phyloP scores from a whole-genome alignment of 2,329 filamentous ascomycete genomes.

The Metarhizium rileyi region DNA sequence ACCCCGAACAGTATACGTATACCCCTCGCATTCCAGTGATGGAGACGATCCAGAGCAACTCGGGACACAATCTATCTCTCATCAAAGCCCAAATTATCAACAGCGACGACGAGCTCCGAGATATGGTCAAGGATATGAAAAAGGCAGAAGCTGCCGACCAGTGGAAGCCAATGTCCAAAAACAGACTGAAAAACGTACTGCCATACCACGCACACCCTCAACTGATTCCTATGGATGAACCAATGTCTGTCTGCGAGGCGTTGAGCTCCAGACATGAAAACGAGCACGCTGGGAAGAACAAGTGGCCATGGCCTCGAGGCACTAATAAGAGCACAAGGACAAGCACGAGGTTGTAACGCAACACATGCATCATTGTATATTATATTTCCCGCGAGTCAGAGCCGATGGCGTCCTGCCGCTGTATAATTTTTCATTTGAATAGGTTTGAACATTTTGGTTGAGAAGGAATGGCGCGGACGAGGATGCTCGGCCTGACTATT shows the following conservation, averaged over 20 bases:
- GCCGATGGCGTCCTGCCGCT: background rate
- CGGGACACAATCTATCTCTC: conserved; percentile 46
- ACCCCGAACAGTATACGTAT: conserved; percentile 56
- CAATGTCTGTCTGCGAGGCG: conserved; percentile 26
- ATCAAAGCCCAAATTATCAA: conserved; percentile 76
- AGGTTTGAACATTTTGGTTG: background rate
- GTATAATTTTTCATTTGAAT: background rate
- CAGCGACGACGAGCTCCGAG: conserved; percentile 61
- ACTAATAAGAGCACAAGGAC: conserved; percentile 15
- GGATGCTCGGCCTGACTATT: background rate
- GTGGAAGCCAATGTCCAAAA: conserved; percentile 15
- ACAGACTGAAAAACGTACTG: conserved; percentile 20
- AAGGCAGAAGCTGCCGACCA: conserved; percentile 22
- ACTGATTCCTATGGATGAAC: conserved; percentile 25
- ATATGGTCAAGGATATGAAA: conserved; percentile 55
- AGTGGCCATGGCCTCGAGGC: conserved; percentile 16
- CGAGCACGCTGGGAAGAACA: conserved; percentile 14
- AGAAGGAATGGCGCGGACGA: background rate
- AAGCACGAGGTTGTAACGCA: conserved; percentile 18
- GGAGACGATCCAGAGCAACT: conserved; percentile 50
- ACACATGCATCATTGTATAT: background rate
- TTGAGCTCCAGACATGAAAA: conserved; percentile 14
- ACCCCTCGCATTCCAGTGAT: conserved; percentile 68
- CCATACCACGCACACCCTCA: conserved; percentile 27
- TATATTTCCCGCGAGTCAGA: background rate